Conservation (phyloP, 192 early-diverging fungal species). For the Linnemannia zychae region DNA sequence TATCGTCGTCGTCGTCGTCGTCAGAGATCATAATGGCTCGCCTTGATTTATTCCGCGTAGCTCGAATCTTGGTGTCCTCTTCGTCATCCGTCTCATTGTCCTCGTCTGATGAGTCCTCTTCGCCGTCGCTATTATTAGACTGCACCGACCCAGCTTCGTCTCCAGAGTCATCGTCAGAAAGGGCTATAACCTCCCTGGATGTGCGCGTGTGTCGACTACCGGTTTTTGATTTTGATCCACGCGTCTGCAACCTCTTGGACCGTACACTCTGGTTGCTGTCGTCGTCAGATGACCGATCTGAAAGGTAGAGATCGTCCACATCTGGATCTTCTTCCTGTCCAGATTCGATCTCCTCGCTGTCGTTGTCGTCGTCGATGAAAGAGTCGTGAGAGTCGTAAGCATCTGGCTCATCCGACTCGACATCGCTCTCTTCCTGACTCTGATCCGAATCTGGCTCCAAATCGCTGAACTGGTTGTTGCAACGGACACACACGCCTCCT, state of each 20-base stretch:
- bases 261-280: neutral
- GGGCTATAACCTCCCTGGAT: neutral
- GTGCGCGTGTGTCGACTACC: neutral
- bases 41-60: too few species aligned
- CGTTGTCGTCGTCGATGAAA: conserved; percentile 39
- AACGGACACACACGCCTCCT: conserved; percentile 29
- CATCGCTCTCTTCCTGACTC: conserved; percentile 34
- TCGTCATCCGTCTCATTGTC: neutral
- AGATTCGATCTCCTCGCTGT: neutral
- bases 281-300: conserved; percentile 2
- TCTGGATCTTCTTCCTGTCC: neutral
- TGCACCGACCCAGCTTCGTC: neutral
- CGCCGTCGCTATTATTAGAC: neutral
- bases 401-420: conserved; percentile 36
- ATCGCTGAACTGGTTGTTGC: conserved; percentile 43
- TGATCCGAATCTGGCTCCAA: conserved; percentile 29
- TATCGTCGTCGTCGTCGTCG: neutral
- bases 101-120: neutral
- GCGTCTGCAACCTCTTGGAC: neutral
- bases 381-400: conserved; percentile 50
- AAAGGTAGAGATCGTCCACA: conserved; percentile 8
- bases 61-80: too few species aligned
- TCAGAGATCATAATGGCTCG: neutral
- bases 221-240: neutral
- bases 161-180: conserved; percentile 26